Evolutionary conservation across 495 filamentous ascomycete species (phyloP), one percentile per base, ranked within the genome.

Genomic region (Beverwykella pulmonaria): DNA sequence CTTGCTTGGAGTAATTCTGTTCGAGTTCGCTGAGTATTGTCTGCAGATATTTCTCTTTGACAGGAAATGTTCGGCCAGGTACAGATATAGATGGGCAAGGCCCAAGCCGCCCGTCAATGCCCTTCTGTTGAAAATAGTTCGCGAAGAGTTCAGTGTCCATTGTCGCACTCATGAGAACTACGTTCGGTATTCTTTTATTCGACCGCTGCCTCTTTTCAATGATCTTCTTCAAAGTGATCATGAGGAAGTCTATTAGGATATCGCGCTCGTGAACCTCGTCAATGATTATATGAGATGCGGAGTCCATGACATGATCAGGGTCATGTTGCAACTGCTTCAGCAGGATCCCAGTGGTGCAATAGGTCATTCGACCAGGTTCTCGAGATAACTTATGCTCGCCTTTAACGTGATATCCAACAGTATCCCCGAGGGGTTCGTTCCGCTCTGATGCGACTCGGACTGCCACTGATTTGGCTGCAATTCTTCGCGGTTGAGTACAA

Each of bases 211-310:
- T 75, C 19, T 78, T 65, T 25, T 75, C 68, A 19, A 84, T 71
- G 23, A 73, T 72, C 22, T 78, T 79, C 68, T 83, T 87, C 27
- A 87, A 64, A 22, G 84, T 67, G 44, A 85, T 78, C 70, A 87
- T 77, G 19, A 85, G 73, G 59, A 86, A 81, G 64, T 87, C 85
- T 32, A 84, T 82, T 6, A 75, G 61, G 23, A 84, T 78, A 66
- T 84, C 80, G 56, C 85, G 79, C 65, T 86, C 84, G 70, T 87
- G 85, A 34, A 87, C 84, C 74, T 87, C 85, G 58, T 87, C 85
- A 56, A 87, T 80, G 30, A 87, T 76, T 19, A 87, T 73, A 62
- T 87, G 83, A 6, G 84, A 82, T 36, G 79, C 69, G 12, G 69
- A 71, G 46, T 81, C 76, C 49, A 87, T 64, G 8, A 78, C 65